These are phyloP conservation scores for Setaria italica DNA, from an alignment of 202 grass and related monocot genomes.

Conservation along the genomic window DNA sequence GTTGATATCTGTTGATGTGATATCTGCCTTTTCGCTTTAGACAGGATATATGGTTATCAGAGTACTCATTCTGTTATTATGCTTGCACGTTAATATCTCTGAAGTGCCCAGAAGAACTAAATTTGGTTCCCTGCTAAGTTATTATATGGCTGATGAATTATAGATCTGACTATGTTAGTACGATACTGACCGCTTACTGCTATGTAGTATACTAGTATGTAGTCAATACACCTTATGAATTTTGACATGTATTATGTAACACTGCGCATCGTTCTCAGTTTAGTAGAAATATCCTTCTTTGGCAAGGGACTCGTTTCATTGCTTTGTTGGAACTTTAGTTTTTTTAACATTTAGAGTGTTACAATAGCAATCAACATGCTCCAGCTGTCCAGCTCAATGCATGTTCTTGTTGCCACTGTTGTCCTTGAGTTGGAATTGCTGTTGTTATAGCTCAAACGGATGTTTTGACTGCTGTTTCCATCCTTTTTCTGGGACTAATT, in stretches of 20 bases:
- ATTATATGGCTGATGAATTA: not conserved
- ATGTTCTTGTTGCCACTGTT: not conserved
- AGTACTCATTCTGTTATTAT: not conserved
- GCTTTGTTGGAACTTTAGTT: not conserved
- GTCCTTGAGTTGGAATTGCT: not conserved
- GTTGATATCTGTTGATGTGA: not conserved
- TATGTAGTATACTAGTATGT: not conserved
- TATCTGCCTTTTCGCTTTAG: not conserved
- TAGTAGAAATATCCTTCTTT: not conserved
- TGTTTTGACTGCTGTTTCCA: not conserved
- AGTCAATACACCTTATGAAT: not conserved
- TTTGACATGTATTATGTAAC: not conserved
- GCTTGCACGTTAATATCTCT: not conserved
- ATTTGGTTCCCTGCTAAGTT: not conserved
- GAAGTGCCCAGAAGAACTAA: not conserved
- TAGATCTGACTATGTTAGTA: not conserved
- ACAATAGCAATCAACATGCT: no score
- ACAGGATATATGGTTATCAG: conserved; percentile 8
- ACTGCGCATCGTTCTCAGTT: not conserved
- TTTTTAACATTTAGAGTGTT: not conserved
- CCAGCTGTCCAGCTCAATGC: not conserved
- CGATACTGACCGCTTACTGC: not conserved
- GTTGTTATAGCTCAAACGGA: not conserved
- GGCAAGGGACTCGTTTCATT: not conserved
- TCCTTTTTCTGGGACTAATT: not conserved